Evolutionary conservation across 352 stramenopile species (phyloP), one percentile per base, ranked within the genome.

Genomic region (Pythium guiyangense): DNA sequence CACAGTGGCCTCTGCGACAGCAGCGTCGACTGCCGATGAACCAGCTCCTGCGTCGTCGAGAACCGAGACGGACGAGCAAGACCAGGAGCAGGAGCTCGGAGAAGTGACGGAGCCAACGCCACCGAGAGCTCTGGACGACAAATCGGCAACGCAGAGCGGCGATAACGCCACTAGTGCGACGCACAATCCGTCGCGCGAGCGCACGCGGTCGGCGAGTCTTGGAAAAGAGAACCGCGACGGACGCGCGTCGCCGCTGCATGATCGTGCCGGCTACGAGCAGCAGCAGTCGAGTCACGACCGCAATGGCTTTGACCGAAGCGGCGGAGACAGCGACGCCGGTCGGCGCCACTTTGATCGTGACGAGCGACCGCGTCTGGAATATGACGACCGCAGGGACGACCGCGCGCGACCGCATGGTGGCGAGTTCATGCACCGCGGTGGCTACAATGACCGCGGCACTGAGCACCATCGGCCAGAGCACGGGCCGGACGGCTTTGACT

Each of bases 201-300:
- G 22, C 22, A 17, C n/a, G 52, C 50, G 57, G 12, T 52, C 50
- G 12, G 34, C 14, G 48, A 59, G 43, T 26, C 20, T 54, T n/a
- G 31, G 25, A 14, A 63, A 42, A 35, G 34, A 54, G n/a, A 43
- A 47, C 15, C 27, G 34, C 22, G 37, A 43, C 14, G 37, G 31
- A 37, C 31, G 31, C 31, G 31, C 31, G 10, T 37, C 31, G 31
- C 31, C 31, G 8, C 31, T 14, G 37, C 14, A 8, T 43, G 12
- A 20, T n/a, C 14, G 17, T n/a, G 14, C 17, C 6, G 37, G 0
- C 14, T 5, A n/a, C 18, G 14, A n/a, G 37, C 37, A 17, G 37
- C 37, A n/a, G 37, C 17, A 17, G 37, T n/a, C 37, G 37, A 43
- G 37, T n/a, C 37, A n/a, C 37, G 31, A 37, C 31, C 31, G 8